Evolutionary conservation across 768 basidiomycete genomes (phyloP).

Genomic region (Hemileccinum rubropunctum): DNA sequence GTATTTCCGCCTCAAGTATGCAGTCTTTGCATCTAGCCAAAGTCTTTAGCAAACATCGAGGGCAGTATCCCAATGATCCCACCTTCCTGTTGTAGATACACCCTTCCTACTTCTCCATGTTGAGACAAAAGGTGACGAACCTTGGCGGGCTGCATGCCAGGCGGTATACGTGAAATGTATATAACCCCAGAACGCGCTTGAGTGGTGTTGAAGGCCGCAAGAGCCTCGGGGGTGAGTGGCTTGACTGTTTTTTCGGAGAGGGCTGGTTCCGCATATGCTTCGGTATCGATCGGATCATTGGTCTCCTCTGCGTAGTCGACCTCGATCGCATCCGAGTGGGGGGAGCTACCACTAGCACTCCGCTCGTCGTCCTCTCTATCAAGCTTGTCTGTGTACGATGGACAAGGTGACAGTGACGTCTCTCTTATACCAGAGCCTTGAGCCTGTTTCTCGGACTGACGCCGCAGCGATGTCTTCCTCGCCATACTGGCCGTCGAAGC

Average conservation of each 20-base stretch:
- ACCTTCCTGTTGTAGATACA: conserved; percentile 95
- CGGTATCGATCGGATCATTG: conserved; percentile 43
- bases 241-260: conserved; percentile 52
- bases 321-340: conserved; percentile 13
- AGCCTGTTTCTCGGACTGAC: neutral
- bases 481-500: conserved; percentile 4
- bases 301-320: conserved; percentile 29
- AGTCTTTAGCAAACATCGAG: neutral
- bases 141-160: conserved; percentile 96
- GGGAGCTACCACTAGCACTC: neutral
- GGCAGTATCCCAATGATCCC: conserved; percentile 16
- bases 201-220: conserved; percentile 69
- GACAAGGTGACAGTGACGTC: neutral
- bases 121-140: conserved; percentile 90
- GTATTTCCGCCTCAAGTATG: conserved; percentile 77
- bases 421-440: neutral
- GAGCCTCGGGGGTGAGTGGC: conserved; percentile 70
- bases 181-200: conserved; percentile 81
- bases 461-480: neutral
- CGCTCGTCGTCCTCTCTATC: conserved; percentile 1
- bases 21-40: conserved; percentile 73
- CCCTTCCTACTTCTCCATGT: conserved; percentile 87
- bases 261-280: conserved; percentile 54
- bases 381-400: neutral
- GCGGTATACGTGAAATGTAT: conserved; percentile 95